phyloP scores from a whole-genome alignment of 768 basidiomycete species.

The Gloeopeniophorella convolvens region DNA sequence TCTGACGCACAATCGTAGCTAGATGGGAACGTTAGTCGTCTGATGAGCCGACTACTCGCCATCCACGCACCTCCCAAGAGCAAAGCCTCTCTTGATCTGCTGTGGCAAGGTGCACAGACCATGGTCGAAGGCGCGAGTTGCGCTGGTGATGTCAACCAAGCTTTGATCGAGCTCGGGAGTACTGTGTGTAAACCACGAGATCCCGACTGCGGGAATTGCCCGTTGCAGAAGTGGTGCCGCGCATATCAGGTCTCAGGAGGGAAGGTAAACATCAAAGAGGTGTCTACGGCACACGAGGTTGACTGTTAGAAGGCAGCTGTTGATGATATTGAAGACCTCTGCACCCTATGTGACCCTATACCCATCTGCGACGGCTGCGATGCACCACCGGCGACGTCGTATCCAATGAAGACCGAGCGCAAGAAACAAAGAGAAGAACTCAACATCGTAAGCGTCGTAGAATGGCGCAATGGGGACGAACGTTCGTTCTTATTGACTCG shows the following conservation, averaged over 20 bases:
- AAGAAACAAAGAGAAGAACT: constrained; percentile 82
- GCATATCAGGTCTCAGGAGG: constrained; percentile 39
- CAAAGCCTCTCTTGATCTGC: constrained; percentile 66
- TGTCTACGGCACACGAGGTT: too few relatives aligned
- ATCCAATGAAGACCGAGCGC: constrained; percentile 79
- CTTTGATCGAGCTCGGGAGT: constrained; percentile 90
- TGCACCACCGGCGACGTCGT: constrained; percentile 50
- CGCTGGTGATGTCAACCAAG: constrained; percentile 87
- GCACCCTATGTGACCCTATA: constrained; percentile 60
- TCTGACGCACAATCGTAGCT: constrained; percentile 40
- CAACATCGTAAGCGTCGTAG: constrained; percentile 80
- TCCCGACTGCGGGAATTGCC: constrained; percentile 69
- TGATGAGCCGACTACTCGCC: constrained; percentile 79
- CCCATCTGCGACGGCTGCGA: constrained; percentile 25
- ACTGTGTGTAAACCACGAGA: constrained; percentile 86
- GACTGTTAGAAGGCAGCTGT: constrained; percentile 17
- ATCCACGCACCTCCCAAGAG: constrained; percentile 77
- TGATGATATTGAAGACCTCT: constrained; percentile 73
- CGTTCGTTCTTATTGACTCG: constrained; percentile 72
- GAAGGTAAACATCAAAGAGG: constrained; percentile 10
- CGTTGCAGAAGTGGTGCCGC: constrained; percentile 59
- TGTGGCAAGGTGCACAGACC: constrained; percentile 74
- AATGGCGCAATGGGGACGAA: constrained; percentile 51
- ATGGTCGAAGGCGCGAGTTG: constrained; percentile 53
- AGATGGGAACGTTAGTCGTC: constrained; percentile 84